Evolutionary conservation across 1,284 basidiomycete genomes (phyloP).

Genomic region (Sphaerobolus stellatus): DNA sequence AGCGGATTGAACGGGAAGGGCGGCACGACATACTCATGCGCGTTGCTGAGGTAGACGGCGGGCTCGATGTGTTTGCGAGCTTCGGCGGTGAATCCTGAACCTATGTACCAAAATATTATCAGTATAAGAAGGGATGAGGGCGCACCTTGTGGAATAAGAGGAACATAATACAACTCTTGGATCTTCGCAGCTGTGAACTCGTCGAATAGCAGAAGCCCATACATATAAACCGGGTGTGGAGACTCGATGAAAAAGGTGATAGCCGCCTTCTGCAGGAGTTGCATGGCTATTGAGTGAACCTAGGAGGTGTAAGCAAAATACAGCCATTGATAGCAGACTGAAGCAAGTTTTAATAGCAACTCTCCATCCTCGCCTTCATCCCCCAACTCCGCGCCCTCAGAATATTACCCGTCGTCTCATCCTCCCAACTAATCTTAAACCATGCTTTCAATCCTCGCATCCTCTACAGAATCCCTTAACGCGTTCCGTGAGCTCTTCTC

Average conservation of each 20-base stretch:
- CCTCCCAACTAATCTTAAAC: conserved; percentile 89
- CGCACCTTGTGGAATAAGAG: conserved; percentile 48
- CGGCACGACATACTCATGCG: conserved; percentile 87
- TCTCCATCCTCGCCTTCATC: conserved; percentile 65
- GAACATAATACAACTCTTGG: conserved; percentile 50
- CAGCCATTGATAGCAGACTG: conserved; percentile 1
- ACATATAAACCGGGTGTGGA: conserved; percentile 86
- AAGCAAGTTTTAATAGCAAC: conserved; percentile 72
- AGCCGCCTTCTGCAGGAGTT: conserved; percentile 77
- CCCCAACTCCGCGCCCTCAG: conserved; percentile 77
- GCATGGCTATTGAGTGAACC: conserved; percentile 81
- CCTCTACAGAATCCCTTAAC: conserved; percentile 84
- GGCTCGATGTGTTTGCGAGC: conserved; percentile 69
- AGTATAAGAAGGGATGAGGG: conserved; percentile 17
- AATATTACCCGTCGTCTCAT: conserved; percentile 82
- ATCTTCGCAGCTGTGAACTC: conserved; percentile 65
- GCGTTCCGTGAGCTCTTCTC: conserved; percentile 73
- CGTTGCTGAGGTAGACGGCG: conserved; percentile 82
- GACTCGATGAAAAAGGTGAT: conserved; percentile 70
- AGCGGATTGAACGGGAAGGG: conserved; percentile 88
- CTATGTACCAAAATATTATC: not conserved
- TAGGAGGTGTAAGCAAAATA: conserved; percentile 58
- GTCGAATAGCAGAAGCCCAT: conserved; percentile 78
- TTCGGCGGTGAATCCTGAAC: conserved; percentile 36
- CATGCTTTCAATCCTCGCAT: conserved; percentile 76